phyloP scores from a whole-genome alignment of 441 rosid genomes.

The Cnidoscolus chayamansa region DNA sequence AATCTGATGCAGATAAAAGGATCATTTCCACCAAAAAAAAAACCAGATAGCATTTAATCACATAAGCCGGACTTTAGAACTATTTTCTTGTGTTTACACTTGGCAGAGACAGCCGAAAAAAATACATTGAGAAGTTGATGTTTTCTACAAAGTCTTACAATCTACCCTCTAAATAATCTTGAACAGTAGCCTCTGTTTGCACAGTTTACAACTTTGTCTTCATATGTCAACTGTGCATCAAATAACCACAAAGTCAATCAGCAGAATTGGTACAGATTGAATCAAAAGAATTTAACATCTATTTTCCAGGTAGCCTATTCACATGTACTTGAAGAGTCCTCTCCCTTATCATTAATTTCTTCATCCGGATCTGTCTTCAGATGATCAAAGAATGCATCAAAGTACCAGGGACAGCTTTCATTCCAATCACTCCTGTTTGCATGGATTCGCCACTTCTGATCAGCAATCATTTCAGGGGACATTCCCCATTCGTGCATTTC shows the following conservation, averaged over 20 bases:
- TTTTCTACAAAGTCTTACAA: not conserved
- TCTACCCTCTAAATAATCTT: not conserved
- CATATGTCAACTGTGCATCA: not conserved
- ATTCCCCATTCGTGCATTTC: slow-evolving; percentile 79
- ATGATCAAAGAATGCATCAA: slow-evolving; percentile 61
- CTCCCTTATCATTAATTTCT: slow-evolving; percentile 19
- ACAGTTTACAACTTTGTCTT: not conserved
- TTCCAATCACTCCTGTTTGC: slow-evolving; percentile 63
- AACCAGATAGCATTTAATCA: not conserved
- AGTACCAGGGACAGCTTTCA: slow-evolving; percentile 69
- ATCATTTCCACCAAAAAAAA: not conserved
- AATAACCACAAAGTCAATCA: not conserved
- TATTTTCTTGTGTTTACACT: not conserved
- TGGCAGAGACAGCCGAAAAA: not conserved
- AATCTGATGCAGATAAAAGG: not conserved
- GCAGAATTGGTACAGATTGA: slow-evolving; percentile 5
- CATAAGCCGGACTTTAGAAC: not conserved
- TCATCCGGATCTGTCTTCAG: slow-evolving; percentile 33
- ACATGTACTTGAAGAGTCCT: slow-evolving; percentile 20
- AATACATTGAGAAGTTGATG: not conserved
- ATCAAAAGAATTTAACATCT: slow-evolving; percentile 12
- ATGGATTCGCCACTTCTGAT: slow-evolving; percentile 66
- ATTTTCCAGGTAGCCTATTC: not conserved
- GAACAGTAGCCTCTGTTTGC: not conserved
- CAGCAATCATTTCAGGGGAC: slow-evolving; percentile 75